Evolutionary conservation across 164 flowering plant species (phyloP).

Genomic region (Litsea cubeba): DNA sequence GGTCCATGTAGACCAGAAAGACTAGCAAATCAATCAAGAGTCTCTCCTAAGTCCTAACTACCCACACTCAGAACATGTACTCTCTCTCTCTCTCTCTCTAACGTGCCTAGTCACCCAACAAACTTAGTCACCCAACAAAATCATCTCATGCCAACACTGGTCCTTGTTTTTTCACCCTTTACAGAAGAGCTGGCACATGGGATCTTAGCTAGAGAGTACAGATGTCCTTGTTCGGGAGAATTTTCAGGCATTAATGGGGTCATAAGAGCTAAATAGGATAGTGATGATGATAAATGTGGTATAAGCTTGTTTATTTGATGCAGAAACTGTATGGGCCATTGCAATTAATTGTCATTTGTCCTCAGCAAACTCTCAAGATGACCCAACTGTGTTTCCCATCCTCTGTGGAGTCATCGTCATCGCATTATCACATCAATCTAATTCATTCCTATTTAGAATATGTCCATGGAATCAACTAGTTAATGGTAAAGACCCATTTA

Average conservation of each 20-base stretch:
- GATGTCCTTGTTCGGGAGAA: constrained; percentile 7
- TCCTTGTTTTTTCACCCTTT: constrained; percentile 29
- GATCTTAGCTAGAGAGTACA: constrained; percentile 10
- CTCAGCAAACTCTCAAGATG: no score
- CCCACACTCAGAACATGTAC: not conserved
- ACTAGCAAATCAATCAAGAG: constrained; percentile 23
- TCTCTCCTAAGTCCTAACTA: not conserved
- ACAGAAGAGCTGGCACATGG: constrained; percentile 55
- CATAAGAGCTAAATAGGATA: not conserved
- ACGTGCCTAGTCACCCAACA: not conserved
- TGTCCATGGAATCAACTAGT: no score
- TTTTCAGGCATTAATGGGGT: constrained; percentile 2
- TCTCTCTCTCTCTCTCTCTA: constrained; percentile 14
- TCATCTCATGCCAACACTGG: constrained; percentile 13
- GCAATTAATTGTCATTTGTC: no score
- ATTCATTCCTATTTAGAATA: no score
- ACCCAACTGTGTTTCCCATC: no score
- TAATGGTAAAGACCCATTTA: no score
- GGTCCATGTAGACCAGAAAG: constrained; percentile 9
- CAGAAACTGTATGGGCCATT: no score
- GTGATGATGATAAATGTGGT: no score
- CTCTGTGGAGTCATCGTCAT: no score
- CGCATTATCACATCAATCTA: no score
- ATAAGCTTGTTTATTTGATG: no score
- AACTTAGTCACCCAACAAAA: not conserved